These are phyloP conservation scores for Cordia subcordata DNA, from an alignment of 257 asterid genomes.

Conservation along the genomic window DNA sequence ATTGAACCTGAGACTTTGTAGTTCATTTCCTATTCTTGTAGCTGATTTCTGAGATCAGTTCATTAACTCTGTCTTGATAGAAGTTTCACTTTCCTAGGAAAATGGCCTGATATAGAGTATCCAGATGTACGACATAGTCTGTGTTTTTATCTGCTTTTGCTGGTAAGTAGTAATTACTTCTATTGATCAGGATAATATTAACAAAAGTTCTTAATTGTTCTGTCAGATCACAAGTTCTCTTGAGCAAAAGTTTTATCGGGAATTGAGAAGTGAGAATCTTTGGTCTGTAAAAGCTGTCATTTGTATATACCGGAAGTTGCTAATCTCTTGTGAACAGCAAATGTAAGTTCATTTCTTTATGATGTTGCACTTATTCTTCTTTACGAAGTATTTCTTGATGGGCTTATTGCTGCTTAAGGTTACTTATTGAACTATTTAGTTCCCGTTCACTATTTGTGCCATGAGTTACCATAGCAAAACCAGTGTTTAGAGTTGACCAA, in stretches of 20 bases:
- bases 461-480: too few species aligned
- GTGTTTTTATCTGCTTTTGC: not conserved
- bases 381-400: not conserved
- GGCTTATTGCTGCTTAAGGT: not conserved
- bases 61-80: too few species aligned
- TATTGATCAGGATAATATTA: not conserved
- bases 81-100: too few species aligned
- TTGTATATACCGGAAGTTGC: slow-evolving; percentile 81
- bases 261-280: slow-evolving; percentile 71
- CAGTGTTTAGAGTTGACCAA: too few species aligned
- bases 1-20: too few species aligned
- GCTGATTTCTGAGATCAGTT: too few species aligned
- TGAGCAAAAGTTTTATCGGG: slow-evolving; percentile 94
- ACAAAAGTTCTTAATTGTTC: slow-evolving; percentile 15
- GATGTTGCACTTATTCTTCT: slow-evolving; percentile 6
- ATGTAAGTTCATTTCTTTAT: slow-evolving; percentile 43
- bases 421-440: not conserved
- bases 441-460: too few species aligned
- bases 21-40: too few species aligned
- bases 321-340: slow-evolving; percentile 82
- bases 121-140: too few species aligned
- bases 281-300: slow-evolving; percentile 68
- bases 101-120: too few species aligned
- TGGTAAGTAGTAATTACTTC: not conserved
- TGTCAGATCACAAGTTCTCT: slow-evolving; percentile 81